These are phyloP conservation scores for Pisolithus albus DNA, from an alignment of 768 basidiomycete species.

Conservation along the genomic window DNA sequence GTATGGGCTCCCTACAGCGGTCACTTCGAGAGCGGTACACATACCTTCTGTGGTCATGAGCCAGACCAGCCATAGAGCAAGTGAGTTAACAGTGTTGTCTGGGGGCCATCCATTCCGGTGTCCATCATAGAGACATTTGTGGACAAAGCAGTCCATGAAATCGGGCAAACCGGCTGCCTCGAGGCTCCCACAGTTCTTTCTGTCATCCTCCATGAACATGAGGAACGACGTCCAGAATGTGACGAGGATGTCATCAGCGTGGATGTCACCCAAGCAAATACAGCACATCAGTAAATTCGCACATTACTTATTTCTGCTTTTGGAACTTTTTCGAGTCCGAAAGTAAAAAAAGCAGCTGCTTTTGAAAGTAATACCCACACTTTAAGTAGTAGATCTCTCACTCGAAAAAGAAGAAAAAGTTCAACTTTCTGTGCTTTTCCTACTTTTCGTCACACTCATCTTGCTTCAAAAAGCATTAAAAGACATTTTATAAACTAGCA, in stretches of 20 bases:
- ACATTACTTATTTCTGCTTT: too few species aligned
- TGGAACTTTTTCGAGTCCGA: too few species aligned
- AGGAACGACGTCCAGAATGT: conserved; percentile 44
- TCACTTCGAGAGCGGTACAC: conserved; percentile 12
- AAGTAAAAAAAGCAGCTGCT: too few species aligned
- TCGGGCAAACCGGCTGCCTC: conserved; percentile 41
- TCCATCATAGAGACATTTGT: conserved; percentile 39
- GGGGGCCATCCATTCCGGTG: conserved; percentile 48
- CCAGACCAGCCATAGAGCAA: conserved; percentile 62
- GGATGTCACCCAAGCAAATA: conserved; percentile 28
- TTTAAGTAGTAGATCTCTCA: too few species aligned
- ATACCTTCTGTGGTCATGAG: conserved; percentile 48
- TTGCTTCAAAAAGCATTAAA: too few species aligned
- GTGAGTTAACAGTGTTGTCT: conserved; percentile 42
- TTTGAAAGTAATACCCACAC: too few species aligned
- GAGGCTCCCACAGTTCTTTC: conserved; percentile 54
- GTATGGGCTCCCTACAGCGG: too few species aligned
- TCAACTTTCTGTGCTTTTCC: too few species aligned
- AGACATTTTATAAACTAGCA: too few species aligned
- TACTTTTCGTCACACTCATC: too few species aligned
- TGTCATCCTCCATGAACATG: conserved; percentile 63
- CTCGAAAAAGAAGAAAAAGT: too few species aligned
- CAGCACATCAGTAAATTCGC: too few species aligned
- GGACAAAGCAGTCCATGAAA: conserved; percentile 43
- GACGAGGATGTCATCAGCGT: conserved; percentile 24